Evolutionary conservation across 495 filamentous ascomycete genomes (phyloP).

Genomic region (Echria macrotheca): DNA sequence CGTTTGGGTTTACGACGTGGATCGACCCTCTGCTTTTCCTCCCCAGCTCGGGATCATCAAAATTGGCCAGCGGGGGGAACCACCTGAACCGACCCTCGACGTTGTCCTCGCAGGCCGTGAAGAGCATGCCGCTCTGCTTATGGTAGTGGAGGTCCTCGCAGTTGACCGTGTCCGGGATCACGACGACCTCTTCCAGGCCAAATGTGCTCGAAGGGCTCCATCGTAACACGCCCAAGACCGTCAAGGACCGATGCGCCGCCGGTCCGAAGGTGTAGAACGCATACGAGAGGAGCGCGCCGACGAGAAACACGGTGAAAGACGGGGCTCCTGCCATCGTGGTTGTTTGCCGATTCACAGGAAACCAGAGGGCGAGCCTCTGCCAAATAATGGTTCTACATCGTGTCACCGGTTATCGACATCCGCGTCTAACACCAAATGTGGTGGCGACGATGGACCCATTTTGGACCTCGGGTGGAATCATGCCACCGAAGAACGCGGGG

Average conservation of each 20-base stretch:
- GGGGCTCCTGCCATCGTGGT: conserved; percentile 6
- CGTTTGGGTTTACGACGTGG: conserved; percentile 52
- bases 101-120: conserved; percentile 52
- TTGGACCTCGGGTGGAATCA: too few relatives aligned
- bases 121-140: conserved; percentile 42
- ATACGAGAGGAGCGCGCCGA: conserved; percentile 18
- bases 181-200: conserved; percentile 14
- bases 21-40: conserved; percentile 38
- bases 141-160: conserved; percentile 60
- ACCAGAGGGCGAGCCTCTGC: too few relatives aligned
- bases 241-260: conserved; percentile 7
- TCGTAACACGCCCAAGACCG: conserved; percentile 24
- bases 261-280: conserved; percentile 11
- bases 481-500: too few relatives aligned
- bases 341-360: too few relatives aligned
- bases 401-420: too few relatives aligned
- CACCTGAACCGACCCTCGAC: conserved; percentile 42
- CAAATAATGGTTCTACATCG: too few relatives aligned
- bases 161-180: conserved; percentile 48
- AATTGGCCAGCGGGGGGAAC: conserved; percentile 49
- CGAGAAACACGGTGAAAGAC: conserved; percentile 10
- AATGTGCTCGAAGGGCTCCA: conserved; percentile 11
- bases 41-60: conserved; percentile 29
- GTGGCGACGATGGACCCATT: too few relatives aligned
- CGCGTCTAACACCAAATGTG: too few relatives aligned